Percentiles rank a stretch among this genome's conserved stretches.
Evolutionary conservation across 306 rosid genomes (phyloP).

Genomic region (Castanea mollissima): DNA sequence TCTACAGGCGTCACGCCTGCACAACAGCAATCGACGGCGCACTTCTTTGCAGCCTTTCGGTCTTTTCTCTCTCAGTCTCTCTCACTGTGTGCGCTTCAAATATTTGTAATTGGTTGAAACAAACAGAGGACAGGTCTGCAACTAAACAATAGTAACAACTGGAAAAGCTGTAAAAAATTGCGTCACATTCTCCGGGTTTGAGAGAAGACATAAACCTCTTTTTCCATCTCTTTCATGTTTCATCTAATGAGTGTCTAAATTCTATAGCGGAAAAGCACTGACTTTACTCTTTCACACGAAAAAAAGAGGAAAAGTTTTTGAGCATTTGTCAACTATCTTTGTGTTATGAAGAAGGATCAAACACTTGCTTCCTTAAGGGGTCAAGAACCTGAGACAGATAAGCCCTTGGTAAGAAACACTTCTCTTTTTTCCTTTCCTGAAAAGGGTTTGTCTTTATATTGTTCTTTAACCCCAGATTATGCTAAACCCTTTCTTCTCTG

Average conservation of each 20-base stretch:
- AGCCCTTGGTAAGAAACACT: constrained; percentile 19
- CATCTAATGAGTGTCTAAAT: neutral
- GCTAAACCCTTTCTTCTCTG: neutral
- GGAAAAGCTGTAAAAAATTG: constrained; percentile 8
- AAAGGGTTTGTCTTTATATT: neutral
- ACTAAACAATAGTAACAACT: neutral
- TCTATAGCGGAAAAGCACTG: neutral
- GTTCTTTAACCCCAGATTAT: neutral
- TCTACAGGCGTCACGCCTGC: neutral
- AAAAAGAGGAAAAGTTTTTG: neutral
- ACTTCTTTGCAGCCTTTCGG: neutral
- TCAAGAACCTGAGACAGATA: constrained; percentile 28
- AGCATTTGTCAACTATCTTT: neutral
- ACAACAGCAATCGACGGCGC: neutral
- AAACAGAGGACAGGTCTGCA: neutral
- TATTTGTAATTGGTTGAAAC: neutral
- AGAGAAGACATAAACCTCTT: constrained; percentile 14
- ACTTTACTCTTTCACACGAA: neutral
- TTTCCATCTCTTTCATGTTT: neutral
- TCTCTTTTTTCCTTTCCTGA: neutral
- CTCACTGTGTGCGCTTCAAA: neutral
- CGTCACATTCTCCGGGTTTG: constrained; percentile 16
- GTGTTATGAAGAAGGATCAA: constrained; percentile 31
- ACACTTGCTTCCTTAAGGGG: constrained; percentile 16
- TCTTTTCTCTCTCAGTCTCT: neutral